These are phyloP conservation scores for Pythium folliculosum DNA, from an alignment of 352 stramenopile species.

Conservation along the genomic window DNA sequence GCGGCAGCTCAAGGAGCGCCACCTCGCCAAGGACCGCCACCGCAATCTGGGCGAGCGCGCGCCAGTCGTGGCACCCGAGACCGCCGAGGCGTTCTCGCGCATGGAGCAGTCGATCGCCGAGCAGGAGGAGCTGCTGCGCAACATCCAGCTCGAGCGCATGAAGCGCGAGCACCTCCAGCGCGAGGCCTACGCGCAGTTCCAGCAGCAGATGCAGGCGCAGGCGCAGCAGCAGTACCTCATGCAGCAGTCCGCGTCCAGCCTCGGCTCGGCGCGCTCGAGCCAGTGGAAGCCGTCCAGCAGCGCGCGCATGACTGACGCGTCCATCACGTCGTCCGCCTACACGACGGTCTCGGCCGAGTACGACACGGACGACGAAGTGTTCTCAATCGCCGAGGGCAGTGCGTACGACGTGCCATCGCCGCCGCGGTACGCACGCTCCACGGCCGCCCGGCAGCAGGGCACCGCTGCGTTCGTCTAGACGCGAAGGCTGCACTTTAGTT, in stretches of 20 bases:
- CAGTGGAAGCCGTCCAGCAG: conserved; percentile 20
- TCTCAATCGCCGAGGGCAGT: conserved; percentile 14
- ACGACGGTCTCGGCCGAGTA: conserved; percentile 17
- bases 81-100: conserved; percentile 42
- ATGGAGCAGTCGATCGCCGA: conserved; percentile 68
- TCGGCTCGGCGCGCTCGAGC: conserved; percentile 10
- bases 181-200: conserved; percentile 14
- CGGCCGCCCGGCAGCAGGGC: conserved; percentile 8
- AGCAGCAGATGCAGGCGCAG: conserved; percentile 15
- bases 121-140: conserved; percentile 60
- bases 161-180: conserved; percentile 32
- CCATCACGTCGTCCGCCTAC: conserved; percentile 24
- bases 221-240: conserved; percentile 20
- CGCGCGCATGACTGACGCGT: conserved; percentile 22
- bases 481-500: not conserved
- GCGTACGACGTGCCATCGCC: conserved; percentile 22
- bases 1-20: conserved; percentile 58
- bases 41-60: conserved; percentile 34
- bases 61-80: conserved; percentile 3
- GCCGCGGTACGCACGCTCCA: conserved; percentile 3
- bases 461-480: conserved; percentile 20
- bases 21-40: conserved; percentile 67
- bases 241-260: conserved; percentile 23
- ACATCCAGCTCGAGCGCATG: conserved; percentile 54
- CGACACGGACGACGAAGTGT: conserved; percentile 25